These are phyloP conservation scores for Colletotrichum falcatum DNA, from an alignment of 2,329 filamentous ascomycete genomes.

Conservation along the genomic window DNA sequence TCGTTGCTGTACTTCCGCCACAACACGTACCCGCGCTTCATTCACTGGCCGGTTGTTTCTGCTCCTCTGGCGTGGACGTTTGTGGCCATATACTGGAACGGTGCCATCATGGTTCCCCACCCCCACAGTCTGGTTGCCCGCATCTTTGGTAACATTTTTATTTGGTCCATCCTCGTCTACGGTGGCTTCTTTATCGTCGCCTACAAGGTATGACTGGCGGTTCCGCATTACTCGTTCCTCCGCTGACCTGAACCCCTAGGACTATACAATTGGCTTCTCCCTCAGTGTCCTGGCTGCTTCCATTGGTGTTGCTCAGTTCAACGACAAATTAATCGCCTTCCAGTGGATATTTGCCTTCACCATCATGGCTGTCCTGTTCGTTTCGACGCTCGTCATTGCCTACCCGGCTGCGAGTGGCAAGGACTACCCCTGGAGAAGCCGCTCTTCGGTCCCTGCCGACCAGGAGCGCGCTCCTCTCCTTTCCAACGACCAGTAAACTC, in stretches of 20 bases:
- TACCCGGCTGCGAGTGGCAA: constrained; percentile 73
- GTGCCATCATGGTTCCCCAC: constrained; percentile 82
- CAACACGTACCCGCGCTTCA: constrained; percentile 75
- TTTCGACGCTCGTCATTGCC: constrained; percentile 74
- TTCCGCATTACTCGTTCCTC: neutral
- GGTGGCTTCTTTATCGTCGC: constrained; percentile 80
- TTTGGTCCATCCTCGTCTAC: constrained; percentile 85
- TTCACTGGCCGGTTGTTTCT: constrained; percentile 81
- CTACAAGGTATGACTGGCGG: constrained; percentile 69
- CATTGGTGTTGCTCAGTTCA: constrained; percentile 82
- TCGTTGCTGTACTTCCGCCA: constrained; percentile 84
- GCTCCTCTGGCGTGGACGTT: constrained; percentile 89
- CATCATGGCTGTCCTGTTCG: constrained; percentile 81
- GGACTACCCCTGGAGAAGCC: constrained; percentile 63
- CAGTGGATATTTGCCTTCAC: constrained; percentile 95
- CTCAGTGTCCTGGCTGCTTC: constrained; percentile 79
- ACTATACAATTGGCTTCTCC: constrained; percentile 83
- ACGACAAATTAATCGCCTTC: constrained; percentile 77
- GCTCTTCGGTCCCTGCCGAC: constrained; percentile 56
- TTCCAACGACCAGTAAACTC: constrained; percentile 54
- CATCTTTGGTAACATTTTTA: constrained; percentile 86
- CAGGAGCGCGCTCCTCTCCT: constrained; percentile 73
- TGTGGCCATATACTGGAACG: constrained; percentile 89
- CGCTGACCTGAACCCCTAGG: constrained; percentile 52
- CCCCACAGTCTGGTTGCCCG: constrained; percentile 75